Evolutionary conservation across 768 basidiomycete genomes (phyloP).

Genomic region (Hydnomerulius pinastri): DNA sequence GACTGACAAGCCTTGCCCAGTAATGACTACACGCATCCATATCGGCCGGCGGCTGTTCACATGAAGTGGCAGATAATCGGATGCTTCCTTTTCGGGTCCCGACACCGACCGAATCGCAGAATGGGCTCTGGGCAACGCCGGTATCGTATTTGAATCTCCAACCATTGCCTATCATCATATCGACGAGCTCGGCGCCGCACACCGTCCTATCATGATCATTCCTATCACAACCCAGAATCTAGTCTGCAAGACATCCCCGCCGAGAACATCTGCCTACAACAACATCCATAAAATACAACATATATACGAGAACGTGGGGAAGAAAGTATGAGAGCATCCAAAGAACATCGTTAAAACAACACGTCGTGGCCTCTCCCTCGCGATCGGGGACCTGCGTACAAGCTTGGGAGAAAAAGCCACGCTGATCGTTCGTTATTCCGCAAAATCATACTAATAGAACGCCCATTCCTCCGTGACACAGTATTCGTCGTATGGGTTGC

Average conservation of each 20-base stretch:
- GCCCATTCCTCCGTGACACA: conserved; percentile 75
- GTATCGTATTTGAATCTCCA: too few species aligned
- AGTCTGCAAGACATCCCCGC: too few species aligned
- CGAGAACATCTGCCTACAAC: conserved; percentile 11
- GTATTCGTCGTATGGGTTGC: conserved; percentile 59
- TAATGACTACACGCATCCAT: conserved; percentile 13
- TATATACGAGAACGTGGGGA: conserved; percentile 13
- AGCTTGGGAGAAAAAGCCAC: background rate
- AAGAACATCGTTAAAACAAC: conserved; percentile 2
- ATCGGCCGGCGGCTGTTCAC: conserved; percentile 9
- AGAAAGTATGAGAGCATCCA: conserved; percentile 9
- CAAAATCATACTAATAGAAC: conserved; percentile 37
- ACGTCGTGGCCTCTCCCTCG: background rate
- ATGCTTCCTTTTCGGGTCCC: conserved; percentile 20
- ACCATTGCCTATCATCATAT: too few species aligned
- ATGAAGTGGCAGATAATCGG: conserved; percentile 15
- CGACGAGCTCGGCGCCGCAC: too few species aligned
- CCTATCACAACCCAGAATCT: too few species aligned
- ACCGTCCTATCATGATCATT: too few species aligned
- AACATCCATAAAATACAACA: conserved; percentile 23
- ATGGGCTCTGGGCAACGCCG: too few species aligned
- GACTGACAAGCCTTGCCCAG: too few species aligned
- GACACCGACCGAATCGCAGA: conserved; percentile 11
- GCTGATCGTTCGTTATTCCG: background rate
- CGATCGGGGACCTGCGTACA: background rate